Evolutionary conservation across 1,284 basidiomycete genomes (phyloP).

Genomic region (Fistulinella cinereoalba): DNA sequence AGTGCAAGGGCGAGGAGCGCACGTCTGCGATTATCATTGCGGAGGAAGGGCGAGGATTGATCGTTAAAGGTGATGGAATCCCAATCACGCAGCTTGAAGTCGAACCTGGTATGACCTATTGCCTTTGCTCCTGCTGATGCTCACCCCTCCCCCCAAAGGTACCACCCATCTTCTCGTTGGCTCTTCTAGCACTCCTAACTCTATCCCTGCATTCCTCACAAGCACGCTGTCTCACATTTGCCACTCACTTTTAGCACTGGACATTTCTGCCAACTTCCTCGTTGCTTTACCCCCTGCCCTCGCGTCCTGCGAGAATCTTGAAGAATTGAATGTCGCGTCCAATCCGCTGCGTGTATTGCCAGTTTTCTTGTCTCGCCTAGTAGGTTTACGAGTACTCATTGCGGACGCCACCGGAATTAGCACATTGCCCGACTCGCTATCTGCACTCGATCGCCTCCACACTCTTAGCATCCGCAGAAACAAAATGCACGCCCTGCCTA

Average conservation of each 20-base stretch:
- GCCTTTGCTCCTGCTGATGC: conserved; percentile 2
- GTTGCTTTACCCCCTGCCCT: conserved; percentile 78
- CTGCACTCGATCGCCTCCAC: conserved; percentile 71
- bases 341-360: conserved; percentile 88
- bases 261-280: conserved; percentile 87
- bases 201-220: conserved; percentile 72
- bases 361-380: conserved; percentile 74
- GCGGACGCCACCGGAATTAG: conserved; percentile 84
- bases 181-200: conserved; percentile 71
- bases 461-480: conserved; percentile 88
- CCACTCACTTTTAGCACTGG: conserved; percentile 79
- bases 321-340: conserved; percentile 91
- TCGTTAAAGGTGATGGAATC: conserved; percentile 65
- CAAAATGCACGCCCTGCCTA: conserved; percentile 84
- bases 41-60: conserved; percentile 77
- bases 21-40: conserved; percentile 74
- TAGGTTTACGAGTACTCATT: conserved; percentile 80
- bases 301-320: conserved; percentile 73
- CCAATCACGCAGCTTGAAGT: conserved; percentile 62
- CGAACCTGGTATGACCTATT: conserved; percentile 57
- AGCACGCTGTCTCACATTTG: conserved; percentile 67
- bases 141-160: conserved; percentile 42
- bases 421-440: conserved; percentile 69
- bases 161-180: conserved; percentile 88
- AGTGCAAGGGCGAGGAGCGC: conserved; percentile 59